Conservation (phyloP, 2,329 filamentous ascomycete species). For the Daldinia eschscholtzii region DNA sequence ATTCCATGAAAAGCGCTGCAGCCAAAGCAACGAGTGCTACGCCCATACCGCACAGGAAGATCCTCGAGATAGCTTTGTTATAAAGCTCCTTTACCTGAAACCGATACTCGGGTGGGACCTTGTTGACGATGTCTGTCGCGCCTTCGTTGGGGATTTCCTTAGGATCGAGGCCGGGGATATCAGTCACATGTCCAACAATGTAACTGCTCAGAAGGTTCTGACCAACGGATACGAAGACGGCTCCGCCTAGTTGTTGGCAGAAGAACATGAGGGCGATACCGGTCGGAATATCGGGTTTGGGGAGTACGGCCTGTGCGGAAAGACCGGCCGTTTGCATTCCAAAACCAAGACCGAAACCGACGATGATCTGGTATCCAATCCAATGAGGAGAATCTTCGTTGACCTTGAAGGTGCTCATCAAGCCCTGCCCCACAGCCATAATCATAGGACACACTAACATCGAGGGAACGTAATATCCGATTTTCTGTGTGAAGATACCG, state of each 20-base stretch:
- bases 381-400: conserved; percentile 63
- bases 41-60: conserved; percentile 69
- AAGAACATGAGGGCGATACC: conserved; percentile 62
- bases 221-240: conserved; percentile 61
- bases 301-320: conserved; percentile 62
- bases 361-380: conserved; percentile 71
- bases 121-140: conserved; percentile 64
- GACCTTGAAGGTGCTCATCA: conserved; percentile 68
- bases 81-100: conserved; percentile 66
- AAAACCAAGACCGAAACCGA: conserved; percentile 70
- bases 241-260: conserved; percentile 61
- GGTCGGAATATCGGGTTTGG: conserved; percentile 59
- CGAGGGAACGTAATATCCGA: conserved; percentile 71
- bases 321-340: conserved; percentile 70
- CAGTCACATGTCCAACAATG: conserved; percentile 49
- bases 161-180: conserved; percentile 54
- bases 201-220: conserved; percentile 58
- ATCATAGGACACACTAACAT: conserved; percentile 66
- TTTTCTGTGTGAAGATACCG: conserved; percentile 62
- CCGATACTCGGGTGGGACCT: conserved; percentile 61
- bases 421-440: conserved; percentile 66
- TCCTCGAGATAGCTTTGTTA: conserved; percentile 65
- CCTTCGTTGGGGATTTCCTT: conserved; percentile 54
- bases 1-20: conserved; percentile 67
- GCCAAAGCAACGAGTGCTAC: conserved; percentile 63